Percentiles rank a stretch among this genome's conserved stretches.
phyloP scores from a whole-genome alignment of 345 rosid genomes.

The Erodium maritimum region DNA sequence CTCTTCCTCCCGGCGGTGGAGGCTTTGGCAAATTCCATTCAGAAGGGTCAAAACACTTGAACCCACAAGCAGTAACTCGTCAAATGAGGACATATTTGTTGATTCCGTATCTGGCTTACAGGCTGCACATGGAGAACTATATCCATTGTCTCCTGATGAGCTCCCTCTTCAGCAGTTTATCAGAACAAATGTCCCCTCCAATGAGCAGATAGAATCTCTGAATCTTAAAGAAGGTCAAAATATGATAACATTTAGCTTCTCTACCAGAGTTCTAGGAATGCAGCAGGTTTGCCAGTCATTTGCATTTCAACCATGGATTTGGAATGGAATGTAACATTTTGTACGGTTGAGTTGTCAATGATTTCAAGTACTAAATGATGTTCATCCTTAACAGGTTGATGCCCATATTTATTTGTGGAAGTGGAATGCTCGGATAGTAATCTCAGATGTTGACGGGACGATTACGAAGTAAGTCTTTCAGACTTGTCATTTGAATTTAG shows the following conservation, averaged over 20 bases:
- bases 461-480: constrained; percentile 60
- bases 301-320: neutral
- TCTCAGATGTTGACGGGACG: constrained; percentile 94
- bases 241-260: constrained; percentile 70
- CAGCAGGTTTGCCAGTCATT: constrained; percentile 51
- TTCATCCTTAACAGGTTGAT: constrained; percentile 47
- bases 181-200: constrained; percentile 74
- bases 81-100: constrained; percentile 67
- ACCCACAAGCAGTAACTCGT: constrained; percentile 43
- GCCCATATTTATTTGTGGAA: constrained; percentile 91
- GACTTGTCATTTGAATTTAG: neutral
- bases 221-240: constrained; percentile 91
- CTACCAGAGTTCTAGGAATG: constrained; percentile 74
- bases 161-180: constrained; percentile 56
- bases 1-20: constrained; percentile 56
- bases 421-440: constrained; percentile 84
- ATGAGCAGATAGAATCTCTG: constrained; percentile 76
- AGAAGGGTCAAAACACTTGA: constrained; percentile 69
- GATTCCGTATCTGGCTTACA: constrained; percentile 58
- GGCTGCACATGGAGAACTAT: constrained; percentile 21
- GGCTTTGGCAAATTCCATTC: constrained; percentile 79
- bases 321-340: neutral
- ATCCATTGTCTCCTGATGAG: constrained; percentile 20
- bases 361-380: constrained; percentile 5
- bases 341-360: neutral